A percentile compares a stretch with the other conserved stretches of the same genome.
Conservation (phyloP, 805 yeast species). For the Barnettozyma vustinii region DNA sequence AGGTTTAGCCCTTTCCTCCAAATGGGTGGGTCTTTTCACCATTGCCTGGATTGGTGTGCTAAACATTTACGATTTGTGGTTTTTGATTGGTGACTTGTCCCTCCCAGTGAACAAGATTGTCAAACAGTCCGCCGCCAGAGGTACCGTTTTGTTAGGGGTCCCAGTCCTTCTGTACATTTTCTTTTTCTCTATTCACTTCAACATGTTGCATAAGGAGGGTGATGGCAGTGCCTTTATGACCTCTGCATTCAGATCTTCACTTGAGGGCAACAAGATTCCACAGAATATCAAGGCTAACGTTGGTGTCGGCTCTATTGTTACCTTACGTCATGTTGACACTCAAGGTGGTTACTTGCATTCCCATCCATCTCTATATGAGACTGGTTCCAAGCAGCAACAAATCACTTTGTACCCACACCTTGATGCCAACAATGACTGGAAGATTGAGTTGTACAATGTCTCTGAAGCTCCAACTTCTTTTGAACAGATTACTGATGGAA, state of each 20-base stretch:
- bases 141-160: constrained; percentile 46
- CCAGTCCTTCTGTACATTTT: constrained; percentile 51
- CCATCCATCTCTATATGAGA: constrained; percentile 64
- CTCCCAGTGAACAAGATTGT: constrained; percentile 39
- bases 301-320: constrained; percentile 64
- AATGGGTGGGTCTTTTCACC: constrained; percentile 84
- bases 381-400: constrained; percentile 84
- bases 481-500: constrained; percentile 59
- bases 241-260: constrained; percentile 62
- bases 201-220: constrained; percentile 52
- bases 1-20: constrained; percentile 69
- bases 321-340: constrained; percentile 64
- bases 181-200: constrained; percentile 62
- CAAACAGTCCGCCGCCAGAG: constrained; percentile 47
- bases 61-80: constrained; percentile 63
- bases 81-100: constrained; percentile 63
- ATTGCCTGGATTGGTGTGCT: constrained; percentile 69
- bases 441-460: constrained; percentile 60
- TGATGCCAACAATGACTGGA: constrained; percentile 71
- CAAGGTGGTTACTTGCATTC: constrained; percentile 81
- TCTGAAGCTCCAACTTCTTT: constrained; percentile 52
- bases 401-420: constrained; percentile 74
- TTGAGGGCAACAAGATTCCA: constrained; percentile 59
- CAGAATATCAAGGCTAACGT: constrained; percentile 54
- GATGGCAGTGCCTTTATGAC: constrained; percentile 71